phyloP scores from a whole-genome alignment of 805 yeast species.

The Kodamaea hsintzibuensis region DNA sequence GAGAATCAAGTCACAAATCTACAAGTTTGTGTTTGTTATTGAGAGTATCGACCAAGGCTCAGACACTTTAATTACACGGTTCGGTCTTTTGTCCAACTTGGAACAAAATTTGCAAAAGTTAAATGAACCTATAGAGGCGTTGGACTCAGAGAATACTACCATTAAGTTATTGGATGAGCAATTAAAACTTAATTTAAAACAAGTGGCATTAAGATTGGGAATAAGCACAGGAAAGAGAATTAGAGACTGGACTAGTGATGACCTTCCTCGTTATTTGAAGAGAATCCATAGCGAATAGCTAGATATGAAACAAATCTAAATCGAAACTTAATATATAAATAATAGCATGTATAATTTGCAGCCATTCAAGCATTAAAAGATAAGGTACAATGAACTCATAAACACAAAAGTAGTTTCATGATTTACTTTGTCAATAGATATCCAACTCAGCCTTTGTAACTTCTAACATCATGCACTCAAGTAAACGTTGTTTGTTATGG shows the following conservation, averaged over 20 bases:
- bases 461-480: neutral
- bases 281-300: conserved; percentile 21
- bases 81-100: conserved; percentile 38
- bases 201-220: conserved; percentile 47
- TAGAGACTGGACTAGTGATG: conserved; percentile 60
- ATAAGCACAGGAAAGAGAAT: conserved; percentile 55
- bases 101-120: conserved; percentile 14
- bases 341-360: neutral
- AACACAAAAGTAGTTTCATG: too few relatives aligned
- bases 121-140: conserved; percentile 7
- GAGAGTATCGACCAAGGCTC: conserved; percentile 59
- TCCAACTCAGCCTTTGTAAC: neutral
- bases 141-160: conserved; percentile 15
- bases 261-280: conserved; percentile 48
- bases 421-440: too few relatives aligned
- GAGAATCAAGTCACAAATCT: conserved; percentile 41
- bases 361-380: neutral
- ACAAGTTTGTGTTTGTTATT: conserved; percentile 45
- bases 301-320: neutral
- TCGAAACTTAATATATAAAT: too few relatives aligned
- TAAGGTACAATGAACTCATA: too few relatives aligned
- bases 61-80: conserved; percentile 58
- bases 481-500: neutral
- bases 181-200: conserved; percentile 43
- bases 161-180: conserved; percentile 24